Conservation (phyloP, 2,329 filamentous ascomycete species). For the Fusarium caatingaense region DNA sequence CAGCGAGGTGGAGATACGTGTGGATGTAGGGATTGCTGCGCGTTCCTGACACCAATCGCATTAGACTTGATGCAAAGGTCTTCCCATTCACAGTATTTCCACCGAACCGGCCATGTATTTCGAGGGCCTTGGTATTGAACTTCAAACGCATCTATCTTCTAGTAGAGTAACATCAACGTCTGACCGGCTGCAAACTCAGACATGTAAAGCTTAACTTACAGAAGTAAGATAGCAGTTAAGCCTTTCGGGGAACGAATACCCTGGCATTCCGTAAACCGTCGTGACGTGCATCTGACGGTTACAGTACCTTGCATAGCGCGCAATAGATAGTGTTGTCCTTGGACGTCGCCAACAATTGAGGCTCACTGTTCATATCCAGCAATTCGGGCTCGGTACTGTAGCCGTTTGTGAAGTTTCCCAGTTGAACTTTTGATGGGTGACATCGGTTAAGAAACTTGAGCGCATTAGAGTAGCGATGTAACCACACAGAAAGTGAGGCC, state of each 20-base stretch:
- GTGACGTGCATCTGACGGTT: conserved; percentile 38
- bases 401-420: not conserved
- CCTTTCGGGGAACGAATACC: conserved; percentile 18
- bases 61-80: not conserved
- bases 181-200: conserved; percentile 16
- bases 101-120: not conserved
- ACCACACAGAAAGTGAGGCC: conserved; percentile 22
- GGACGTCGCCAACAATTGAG: conserved; percentile 26
- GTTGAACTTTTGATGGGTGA: conserved; percentile 17
- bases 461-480: conserved; percentile 30
- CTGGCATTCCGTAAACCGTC: conserved; percentile 10
- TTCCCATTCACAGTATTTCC: conserved; percentile 1
- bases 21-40: conserved; percentile 21
- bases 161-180: not conserved
- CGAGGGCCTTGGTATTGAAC: not conserved
- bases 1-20: conserved; percentile 35
- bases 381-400: conserved; percentile 2
- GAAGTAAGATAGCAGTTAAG: not conserved
- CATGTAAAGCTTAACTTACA: not conserved
- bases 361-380: conserved; percentile 26
- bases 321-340: not conserved
- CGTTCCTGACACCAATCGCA: conserved; percentile 1
- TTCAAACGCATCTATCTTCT: not conserved
- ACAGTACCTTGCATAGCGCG: not conserved
- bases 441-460: conserved; percentile 17